Evolutionary conservation across 176 grass and related monocot species (phyloP).

Genomic region (Carex littledalei): DNA sequence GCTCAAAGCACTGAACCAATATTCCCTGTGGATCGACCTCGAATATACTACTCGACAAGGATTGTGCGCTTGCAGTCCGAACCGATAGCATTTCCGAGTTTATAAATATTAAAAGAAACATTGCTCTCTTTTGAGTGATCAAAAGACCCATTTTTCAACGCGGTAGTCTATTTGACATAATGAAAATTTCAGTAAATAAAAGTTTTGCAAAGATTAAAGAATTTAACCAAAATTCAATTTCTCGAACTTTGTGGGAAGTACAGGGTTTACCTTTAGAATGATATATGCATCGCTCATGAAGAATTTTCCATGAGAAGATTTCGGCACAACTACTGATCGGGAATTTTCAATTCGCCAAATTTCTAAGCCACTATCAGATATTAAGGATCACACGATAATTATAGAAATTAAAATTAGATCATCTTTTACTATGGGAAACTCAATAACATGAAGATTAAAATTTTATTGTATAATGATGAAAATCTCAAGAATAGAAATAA

Average conservation of each 20-base stretch:
- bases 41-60: no score
- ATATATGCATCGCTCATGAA: constrained; percentile 89
- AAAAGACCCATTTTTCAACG: constrained; percentile 74
- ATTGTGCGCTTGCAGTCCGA: no score
- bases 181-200: neutral
- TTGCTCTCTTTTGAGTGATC: no score
- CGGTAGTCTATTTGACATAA: constrained; percentile 54
- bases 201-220: constrained; percentile 3
- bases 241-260: constrained; percentile 2
- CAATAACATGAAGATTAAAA: neutral
- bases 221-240: constrained; percentile 1
- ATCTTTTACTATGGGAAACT: neutral
- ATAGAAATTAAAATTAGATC: neutral
- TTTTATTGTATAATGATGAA: constrained; percentile 3
- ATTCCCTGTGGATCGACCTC: no score
- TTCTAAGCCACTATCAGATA: constrained; percentile 69
- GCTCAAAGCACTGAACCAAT: no score
- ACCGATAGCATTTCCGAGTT: no score
- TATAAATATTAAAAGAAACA: no score
- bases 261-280: constrained; percentile 69
- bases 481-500: constrained; percentile 7
- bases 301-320: constrained; percentile 78
- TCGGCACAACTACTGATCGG: constrained; percentile 59
- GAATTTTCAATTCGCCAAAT: constrained; percentile 98
- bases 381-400: constrained; percentile 48